These are phyloP conservation scores for Casuarina equisetifolia DNA, from an alignment of 306 rosid genomes.

Conservation along the genomic window DNA sequence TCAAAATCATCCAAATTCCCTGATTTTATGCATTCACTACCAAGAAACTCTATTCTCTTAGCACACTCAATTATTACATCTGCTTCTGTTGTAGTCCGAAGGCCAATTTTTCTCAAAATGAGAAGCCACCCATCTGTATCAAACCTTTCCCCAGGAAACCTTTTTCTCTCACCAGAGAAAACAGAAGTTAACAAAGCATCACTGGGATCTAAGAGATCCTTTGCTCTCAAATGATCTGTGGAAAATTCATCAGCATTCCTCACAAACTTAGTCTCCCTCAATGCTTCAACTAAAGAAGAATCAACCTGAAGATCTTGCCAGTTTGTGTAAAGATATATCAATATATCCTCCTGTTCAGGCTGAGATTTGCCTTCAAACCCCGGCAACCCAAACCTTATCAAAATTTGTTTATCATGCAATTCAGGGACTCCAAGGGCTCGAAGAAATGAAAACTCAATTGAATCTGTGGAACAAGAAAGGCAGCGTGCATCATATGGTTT, in stretches of 20 bases:
- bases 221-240: constrained; percentile 63
- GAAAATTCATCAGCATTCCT: constrained; percentile 87
- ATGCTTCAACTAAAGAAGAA: constrained; percentile 63
- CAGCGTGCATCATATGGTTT: constrained; percentile 79
- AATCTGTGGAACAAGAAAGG: constrained; percentile 67
- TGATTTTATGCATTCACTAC: constrained; percentile 71
- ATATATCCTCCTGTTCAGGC: constrained; percentile 69
- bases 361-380: constrained; percentile 72
- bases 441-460: constrained; percentile 73
- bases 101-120: constrained; percentile 84
- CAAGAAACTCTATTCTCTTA: constrained; percentile 85
- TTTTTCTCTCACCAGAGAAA: constrained; percentile 85
- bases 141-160: constrained; percentile 96
- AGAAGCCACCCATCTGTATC: constrained; percentile 81
- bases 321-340: constrained; percentile 68
- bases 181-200: constrained; percentile 84
- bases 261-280: constrained; percentile 81
- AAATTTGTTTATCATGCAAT: constrained; percentile 80
- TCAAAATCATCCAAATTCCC: constrained; percentile 75
- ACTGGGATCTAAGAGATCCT: constrained; percentile 81
- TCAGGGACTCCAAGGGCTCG: constrained; percentile 77
- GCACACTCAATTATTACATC: constrained; percentile 94
- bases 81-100: constrained; percentile 72
- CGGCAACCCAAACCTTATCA: constrained; percentile 85
- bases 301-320: constrained; percentile 90